A percentile compares a stretch with the other conserved stretches of the same genome.
Evolutionary conservation across 192 early-diverging fungal species (phyloP).

Genomic region (Podila horticola): DNA sequence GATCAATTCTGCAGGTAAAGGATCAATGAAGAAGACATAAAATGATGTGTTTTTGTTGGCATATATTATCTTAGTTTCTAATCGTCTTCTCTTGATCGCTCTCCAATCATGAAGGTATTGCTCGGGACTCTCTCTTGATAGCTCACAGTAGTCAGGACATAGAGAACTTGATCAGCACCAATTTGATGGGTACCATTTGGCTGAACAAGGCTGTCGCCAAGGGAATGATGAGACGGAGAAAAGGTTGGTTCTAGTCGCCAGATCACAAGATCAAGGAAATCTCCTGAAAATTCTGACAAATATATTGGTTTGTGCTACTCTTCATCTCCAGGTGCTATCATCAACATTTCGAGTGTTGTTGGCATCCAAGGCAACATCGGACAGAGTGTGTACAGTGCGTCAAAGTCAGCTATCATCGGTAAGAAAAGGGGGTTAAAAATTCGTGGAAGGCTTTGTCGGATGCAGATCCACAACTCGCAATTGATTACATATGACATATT

Average conservation of each 20-base stretch:
- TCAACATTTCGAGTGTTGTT: slow-evolving; percentile 88
- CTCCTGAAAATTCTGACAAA: neutral
- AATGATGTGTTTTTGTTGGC: neutral
- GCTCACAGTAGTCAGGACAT: slow-evolving; percentile 58
- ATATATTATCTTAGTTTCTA: slow-evolving; percentile 22
- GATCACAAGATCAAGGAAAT: too few species aligned
- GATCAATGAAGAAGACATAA: slow-evolving; percentile 9
- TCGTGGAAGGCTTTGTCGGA: neutral
- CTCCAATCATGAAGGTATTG: slow-evolving; percentile 57
- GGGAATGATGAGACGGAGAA: slow-evolving; percentile 63
- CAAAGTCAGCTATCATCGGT: slow-evolving; percentile 89
- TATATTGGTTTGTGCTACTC: neutral
- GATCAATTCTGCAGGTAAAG: slow-evolving; percentile 64
- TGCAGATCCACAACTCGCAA: neutral
- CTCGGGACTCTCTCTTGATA: slow-evolving; percentile 62
- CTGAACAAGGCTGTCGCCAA: slow-evolving; percentile 64
- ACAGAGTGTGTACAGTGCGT: slow-evolving; percentile 81
- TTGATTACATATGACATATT: neutral
- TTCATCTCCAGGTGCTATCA: slow-evolving; percentile 68
- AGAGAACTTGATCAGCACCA: slow-evolving; percentile 68
- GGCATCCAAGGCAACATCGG: slow-evolving; percentile 80
- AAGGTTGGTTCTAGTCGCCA: slow-evolving; percentile 48
- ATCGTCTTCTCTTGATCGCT: neutral
- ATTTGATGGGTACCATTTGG: slow-evolving; percentile 77
- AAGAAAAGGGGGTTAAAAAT: neutral